phyloP scores from a whole-genome alignment of 1,284 basidiomycete genomes.

The Cutaneotrichosporon arboriforme region DNA sequence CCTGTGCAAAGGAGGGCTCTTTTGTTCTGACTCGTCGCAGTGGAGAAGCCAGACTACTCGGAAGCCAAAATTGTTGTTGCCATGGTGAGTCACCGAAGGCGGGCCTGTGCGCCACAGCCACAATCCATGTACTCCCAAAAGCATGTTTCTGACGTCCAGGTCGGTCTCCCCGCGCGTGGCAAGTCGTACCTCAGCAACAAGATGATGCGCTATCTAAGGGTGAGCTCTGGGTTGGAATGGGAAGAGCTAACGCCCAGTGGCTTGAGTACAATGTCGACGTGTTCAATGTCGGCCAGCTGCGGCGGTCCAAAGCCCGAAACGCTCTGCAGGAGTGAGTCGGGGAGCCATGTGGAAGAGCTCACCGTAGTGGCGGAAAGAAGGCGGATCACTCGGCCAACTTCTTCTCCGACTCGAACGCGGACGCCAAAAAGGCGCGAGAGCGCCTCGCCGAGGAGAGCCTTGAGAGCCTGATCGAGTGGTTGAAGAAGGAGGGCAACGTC shows the following conservation, averaged over 20 bases:
- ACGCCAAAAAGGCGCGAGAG: conserved; percentile 73
- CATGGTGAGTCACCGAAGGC: conserved; percentile 60
- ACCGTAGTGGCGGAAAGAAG: conserved; percentile 30
- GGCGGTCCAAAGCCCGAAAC: conserved; percentile 71
- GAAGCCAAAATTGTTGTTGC: conserved; percentile 98
- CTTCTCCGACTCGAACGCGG: conserved; percentile 81
- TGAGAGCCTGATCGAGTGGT: conserved; percentile 90
- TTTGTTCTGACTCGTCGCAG: conserved; percentile 47
- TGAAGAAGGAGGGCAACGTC: conserved; percentile 94
- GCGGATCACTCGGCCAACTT: conserved; percentile 89
- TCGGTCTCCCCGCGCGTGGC: conserved; percentile 73
- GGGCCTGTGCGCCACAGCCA: neutral
- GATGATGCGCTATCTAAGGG: conserved; percentile 72
- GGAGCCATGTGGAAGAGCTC: neutral
- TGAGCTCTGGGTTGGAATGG: conserved; percentile 37
- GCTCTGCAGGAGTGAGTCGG: conserved; percentile 7
- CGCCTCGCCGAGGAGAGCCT: conserved; percentile 84
- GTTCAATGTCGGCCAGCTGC: conserved; percentile 95
- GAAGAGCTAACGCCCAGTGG: conserved; percentile 60
- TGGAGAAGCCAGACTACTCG: conserved; percentile 94
- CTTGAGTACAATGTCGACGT: conserved; percentile 98
- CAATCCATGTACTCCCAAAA: too few species aligned
- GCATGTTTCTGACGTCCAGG: conserved; percentile 46
- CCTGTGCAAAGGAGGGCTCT: too few species aligned
- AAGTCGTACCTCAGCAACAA: conserved; percentile 82